Evolutionary conservation across 2,329 filamentous ascomycete genomes (phyloP), one percentile per base, ranked within the genome.

Genomic region (Colletotrichum sp.): DNA sequence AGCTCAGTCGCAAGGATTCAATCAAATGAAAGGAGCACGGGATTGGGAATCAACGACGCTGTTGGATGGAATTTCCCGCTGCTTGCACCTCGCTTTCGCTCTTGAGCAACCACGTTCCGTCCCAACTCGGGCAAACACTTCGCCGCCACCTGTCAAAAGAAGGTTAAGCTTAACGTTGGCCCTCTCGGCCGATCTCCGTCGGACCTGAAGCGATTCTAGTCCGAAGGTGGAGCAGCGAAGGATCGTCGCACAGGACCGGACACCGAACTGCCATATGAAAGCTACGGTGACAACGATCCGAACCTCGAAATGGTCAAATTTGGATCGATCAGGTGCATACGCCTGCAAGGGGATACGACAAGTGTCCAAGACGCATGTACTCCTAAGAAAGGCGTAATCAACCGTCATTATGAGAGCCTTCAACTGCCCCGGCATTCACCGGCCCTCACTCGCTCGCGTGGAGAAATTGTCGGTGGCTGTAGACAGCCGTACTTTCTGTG

Each of bases 11-110:
- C 66, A 64, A 36, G 71, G 66, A 16, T 55, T n/a, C 24, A n/a
- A 24, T 16, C 21, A 65, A 64, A 70, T 74, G 71, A 74, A 36
- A 64, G 71, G 67, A 36, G 48, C 59, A 61, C 43, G n/a, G 34
- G 28, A 56, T 34, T 36, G 26, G 43, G 26, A 68, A 34, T 30
- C 30, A 26, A 14, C 13, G 71, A 63, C 4, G 14, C 24, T 13
- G 58, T 30, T 63, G 64, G 43, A 24, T 26, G 32, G 65, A 63
- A 28, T 14, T 55, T 52, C 36, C n/a, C 58, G 66, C 62, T 18
- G 32, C 61, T 32, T 34, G 26, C 58, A n/a, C 28, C n/a, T 67
- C 48, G 43, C 30, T 10, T 28, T 18, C 16, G 24, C 26, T n/a
- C 36, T 18, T 63, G 18, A 21, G 24, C 43, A 38, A n/a, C 16